Evolutionary conservation across 495 filamentous ascomycete genomes (phyloP), one percentile per base, ranked within the genome.

Genomic region (Platismatia glauca): DNA sequence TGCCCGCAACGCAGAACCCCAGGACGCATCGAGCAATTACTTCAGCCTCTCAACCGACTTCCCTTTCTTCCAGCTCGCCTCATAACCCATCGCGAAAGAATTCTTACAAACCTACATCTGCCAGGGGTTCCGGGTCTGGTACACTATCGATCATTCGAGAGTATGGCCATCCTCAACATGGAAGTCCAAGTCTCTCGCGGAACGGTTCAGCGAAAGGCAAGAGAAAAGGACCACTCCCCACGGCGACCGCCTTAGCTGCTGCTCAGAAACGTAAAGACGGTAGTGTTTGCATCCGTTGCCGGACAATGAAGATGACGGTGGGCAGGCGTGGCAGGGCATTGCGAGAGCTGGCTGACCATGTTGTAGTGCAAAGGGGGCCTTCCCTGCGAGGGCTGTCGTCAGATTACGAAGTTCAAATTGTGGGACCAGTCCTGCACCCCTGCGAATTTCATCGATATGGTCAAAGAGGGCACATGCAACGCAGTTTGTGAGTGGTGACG

Each of bases 401-500:
- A 37, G n/a, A 60, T 53, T n/a, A 35, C 34, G 9, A 46, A 43
- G 20, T 37, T 76, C 7, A 79, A 75, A 13, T 70, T 78, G 22
- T 74, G 78, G 62, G 76, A 78, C 59, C 77, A 79, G 57, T 77
- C 77, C 7, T 81, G 78, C 65, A 77, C 76, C 9, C 72, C 74
- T 41, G 78, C 77, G 31, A 75, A 78, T 61, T 81, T 81, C 65
- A 68, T 75, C 22, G 79, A 71, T 61, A 77, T 81, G 62, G 77
- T 81, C n/a, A 77, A 79, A 66, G 77, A 75, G 57, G 78, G 75
- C 60, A 79, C 76, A 4, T 79, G 77, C 70, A 81, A 81, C 57
- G 79, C 79, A 60, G 75, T 81, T 57, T 81, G 77, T 79, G 70
- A 44, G 76, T 66, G 44, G 16, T 44, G 16, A 16, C 3, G 29